Evolutionary conservation across 2,329 filamentous ascomycete genomes (phyloP), one percentile per base, ranked within the genome.

Genomic region (Penicillium sp.): DNA sequence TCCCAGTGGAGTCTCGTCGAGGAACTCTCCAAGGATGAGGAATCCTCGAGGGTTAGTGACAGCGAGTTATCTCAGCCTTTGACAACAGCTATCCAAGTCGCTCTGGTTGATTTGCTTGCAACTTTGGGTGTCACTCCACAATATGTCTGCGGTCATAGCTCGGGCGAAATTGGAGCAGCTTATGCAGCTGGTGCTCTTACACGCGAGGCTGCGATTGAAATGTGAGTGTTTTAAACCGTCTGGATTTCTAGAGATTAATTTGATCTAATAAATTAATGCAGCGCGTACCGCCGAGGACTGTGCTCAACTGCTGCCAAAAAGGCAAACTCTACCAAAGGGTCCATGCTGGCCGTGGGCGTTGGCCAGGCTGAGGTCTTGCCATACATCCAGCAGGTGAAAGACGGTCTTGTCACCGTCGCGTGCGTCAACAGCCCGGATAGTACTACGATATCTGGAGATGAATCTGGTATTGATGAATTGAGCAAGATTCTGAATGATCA

Each of bases 381-480:
- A 2, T 68, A 60, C 16, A 38, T 70, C 1, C 4, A 19, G 11
- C n/a, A 26, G 14, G 53, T 48, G 14, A 37, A 37, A 10, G n/a
- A 42, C 7, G 42, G 37, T 0, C 58, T 59, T 0, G 61, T 70
- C 1, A 33, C 59, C 0, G 38, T 71, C 43, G 68, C 65, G 6
- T 68, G 68, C 16, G 55, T 65, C 1, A 68, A 68, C 28, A 61
- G 59, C 6, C 63, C 60, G 0, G 46, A 53, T 4, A 68, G 55
- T 28, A 51, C 65, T 1, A 68, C 65, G 0, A 25, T 70, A 10
- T 62, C 65, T 8, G 68, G 65, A 3, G 64, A 70, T 22, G 28
- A 16, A 1, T 49, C 57, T 5, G 52, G 33, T 0, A 25, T 69
- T 10, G 28, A 59, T 1, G 11, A 22, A 2, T 26, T 60, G 1